A percentile compares a stretch with the other conserved stretches of the same genome.
phyloP scores from a whole-genome alignment of 306 rosid species.

The Cicer pinnatifidum region DNA sequence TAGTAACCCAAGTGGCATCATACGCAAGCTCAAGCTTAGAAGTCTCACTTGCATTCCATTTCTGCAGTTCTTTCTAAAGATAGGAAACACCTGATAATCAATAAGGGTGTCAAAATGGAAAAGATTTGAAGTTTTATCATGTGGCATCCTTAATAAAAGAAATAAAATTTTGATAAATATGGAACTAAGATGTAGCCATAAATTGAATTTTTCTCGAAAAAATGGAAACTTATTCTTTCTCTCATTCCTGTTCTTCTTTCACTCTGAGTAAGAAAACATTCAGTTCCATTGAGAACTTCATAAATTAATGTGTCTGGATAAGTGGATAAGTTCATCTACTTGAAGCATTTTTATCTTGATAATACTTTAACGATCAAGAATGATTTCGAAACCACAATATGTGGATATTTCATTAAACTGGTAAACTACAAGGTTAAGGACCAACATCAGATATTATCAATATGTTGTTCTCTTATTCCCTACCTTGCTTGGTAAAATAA shows the following conservation, averaged over 20 bases:
- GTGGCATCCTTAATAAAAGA: slow-evolving; percentile 36
- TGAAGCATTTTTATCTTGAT: slow-evolving; percentile 24
- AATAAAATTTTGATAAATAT: slow-evolving; percentile 23
- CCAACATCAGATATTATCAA: slow-evolving; percentile 25
- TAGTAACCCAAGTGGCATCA: slow-evolving; percentile 92
- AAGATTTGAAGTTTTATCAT: slow-evolving; percentile 26
- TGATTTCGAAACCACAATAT: slow-evolving; percentile 38
- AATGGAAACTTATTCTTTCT: slow-evolving; percentile 20
- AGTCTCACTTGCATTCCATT: slow-evolving; percentile 68
- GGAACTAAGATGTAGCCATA: slow-evolving; percentile 10
- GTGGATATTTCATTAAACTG: slow-evolving; percentile 33
- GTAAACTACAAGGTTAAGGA: slow-evolving; percentile 33
- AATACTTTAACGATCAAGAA: slow-evolving; percentile 6
- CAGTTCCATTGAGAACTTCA: slow-evolving; percentile 27
- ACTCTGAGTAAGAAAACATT: slow-evolving; percentile 26
- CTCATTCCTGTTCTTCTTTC: slow-evolving; percentile 31
- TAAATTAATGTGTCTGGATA: slow-evolving; percentile 13
- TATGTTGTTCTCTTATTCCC: slow-evolving; percentile 24
- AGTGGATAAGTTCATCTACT: slow-evolving; percentile 9
- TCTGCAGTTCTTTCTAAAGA: slow-evolving; percentile 60
- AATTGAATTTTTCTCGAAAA: slow-evolving; percentile 21
- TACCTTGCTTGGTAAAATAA: slow-evolving; percentile 24
- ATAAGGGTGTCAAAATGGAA: slow-evolving; percentile 44
- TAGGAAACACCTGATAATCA: slow-evolving; percentile 76
- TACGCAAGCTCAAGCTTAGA: slow-evolving; percentile 70